Conservation (phyloP, 495 filamentous ascomycete genomes). For the Penicillium verhagenii region DNA sequence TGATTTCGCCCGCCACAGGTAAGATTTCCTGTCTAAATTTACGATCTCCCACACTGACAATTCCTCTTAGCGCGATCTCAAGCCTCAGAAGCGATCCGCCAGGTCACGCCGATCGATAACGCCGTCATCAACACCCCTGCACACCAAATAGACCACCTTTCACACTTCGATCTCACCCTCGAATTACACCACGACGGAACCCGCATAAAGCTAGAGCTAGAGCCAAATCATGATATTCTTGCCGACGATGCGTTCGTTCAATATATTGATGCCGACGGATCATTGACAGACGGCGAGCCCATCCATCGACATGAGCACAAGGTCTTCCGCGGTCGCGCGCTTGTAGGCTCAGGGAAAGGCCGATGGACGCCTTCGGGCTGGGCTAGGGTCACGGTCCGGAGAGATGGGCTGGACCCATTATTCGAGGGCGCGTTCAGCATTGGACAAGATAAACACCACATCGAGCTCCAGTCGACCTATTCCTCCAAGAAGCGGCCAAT, state of each 20-base stretch:
- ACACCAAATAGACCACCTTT: conserved; percentile 72
- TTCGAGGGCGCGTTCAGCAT: conserved; percentile 92
- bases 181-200: conserved; percentile 63
- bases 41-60: not conserved
- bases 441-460: conserved; percentile 77
- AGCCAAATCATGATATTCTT: conserved; percentile 92
- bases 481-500: conserved; percentile 65
- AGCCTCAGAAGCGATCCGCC: conserved; percentile 71
- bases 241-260: conserved; percentile 70
- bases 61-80: conserved; percentile 61
- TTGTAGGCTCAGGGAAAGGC: conserved; percentile 59
- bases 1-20: conserved; percentile 21
- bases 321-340: conserved; percentile 79
- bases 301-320: conserved; percentile 71
- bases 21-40: not conserved
- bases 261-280: conserved; percentile 69
- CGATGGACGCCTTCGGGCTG: conserved; percentile 82
- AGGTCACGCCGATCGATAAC: conserved; percentile 71
- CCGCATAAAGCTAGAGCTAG: conserved; percentile 73
- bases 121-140: conserved; percentile 75
- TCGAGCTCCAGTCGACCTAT: conserved; percentile 76
- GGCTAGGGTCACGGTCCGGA: conserved; percentile 74
- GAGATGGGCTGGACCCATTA: conserved; percentile 74
- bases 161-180: conserved; percentile 82
- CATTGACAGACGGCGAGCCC: conserved; percentile 55